Base-by-base conservation (phyloP, 192 early-diverging fungal genomes). In the Coemansia sp. region DNA sequence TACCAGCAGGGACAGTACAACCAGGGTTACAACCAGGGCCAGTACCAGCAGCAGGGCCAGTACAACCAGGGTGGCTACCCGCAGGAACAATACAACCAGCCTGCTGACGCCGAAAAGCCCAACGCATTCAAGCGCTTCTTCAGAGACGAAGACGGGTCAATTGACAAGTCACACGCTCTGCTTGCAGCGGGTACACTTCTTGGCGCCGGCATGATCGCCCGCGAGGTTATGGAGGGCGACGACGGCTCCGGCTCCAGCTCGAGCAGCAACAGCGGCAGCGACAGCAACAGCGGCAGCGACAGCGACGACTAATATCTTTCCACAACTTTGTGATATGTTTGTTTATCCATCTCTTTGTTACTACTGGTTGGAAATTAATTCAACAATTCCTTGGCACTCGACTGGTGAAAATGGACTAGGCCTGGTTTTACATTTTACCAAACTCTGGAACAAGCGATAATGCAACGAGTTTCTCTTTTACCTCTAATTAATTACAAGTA, bases 121-220 rank as follows among this genome's bases (percentile, higher is more conserved):
- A 48, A 57, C 16, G 20, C 23, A 3, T n/a, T 61, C 59, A 55
- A 59, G 56, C 16, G 43, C 9, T 73, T 69, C 57, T 75, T 69
- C 49, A 56, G 26, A 14, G 37, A 73, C 35, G 65, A 62, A 13
- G 71, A 73, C 27, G 71, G 71, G 56, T 29, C 65, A 18, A 13
- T n/a, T 43, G 51, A 61, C 62, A 75, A 69, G 62, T 55, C 66
- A 24, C 66, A 57, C 23, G 41, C 32, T 7, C 24, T 43, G 27
- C 1, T 68, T 20, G 66, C 71, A 22, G 64, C 48, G 18, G 53
- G 29, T 7, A 32, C 29, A 32, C 6, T 7, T 32, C 29, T 32
- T 32, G 29, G 29, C 29, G 29, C 62, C 27, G 51, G 53, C 22
- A 53, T 52, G 18, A 65, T 35, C 38, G 50, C 58, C 47, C 60